Evolutionary conservation across 2,329 filamentous ascomycete species (phyloP), one percentile per base, ranked within the genome.

Genomic region (Zymoseptoria pseudotritici): DNA sequence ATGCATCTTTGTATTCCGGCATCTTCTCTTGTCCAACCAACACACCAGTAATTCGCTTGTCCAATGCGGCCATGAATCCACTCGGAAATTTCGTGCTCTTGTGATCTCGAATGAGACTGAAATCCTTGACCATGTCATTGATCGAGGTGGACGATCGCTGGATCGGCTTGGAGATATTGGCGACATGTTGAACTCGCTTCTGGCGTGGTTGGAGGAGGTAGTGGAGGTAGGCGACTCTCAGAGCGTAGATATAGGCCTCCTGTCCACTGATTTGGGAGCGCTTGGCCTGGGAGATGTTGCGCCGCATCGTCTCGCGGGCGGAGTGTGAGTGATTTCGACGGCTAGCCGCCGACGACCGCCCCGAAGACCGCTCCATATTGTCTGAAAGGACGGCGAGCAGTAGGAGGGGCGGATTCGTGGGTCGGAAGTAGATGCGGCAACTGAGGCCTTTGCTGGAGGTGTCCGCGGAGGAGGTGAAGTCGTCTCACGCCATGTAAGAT

Each of bases 121-220:
- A 93, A 75, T 97, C 93, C 75, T 91, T 91, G 75, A 97, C 86
- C 67, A 97, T 80, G 73, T 95, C 90, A 69, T 88, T 86, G 60
- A 96, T 83, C 46, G 83, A 85, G 56, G 83, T 89, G 61, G 88
- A 89, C 61, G 86, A 82, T 62, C 90, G 86, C 75, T 91, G 85
- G 51, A 82, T 74, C 19, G 82, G 78, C 63, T 85, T 82, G 58
- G 84, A 83, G 78, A 65, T 83, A 72, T 76, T 75, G 57, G 78
- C 79, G 50, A 94, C 86, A 82, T 91, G 95, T 78, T 96, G 91
- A 71, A 93, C 89, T 71, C 91, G 86, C 76, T 93, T 94, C 70
- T 90, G 84, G 71, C 91, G 89, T 64, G 94, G 93, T 73, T 96
- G 91, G 56, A 99, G 83, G 52, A 97, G 86, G 75, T 99, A 95